Evolutionary conservation across 1,284 basidiomycete genomes (phyloP).

Genomic region (Irpex rosettiformis): DNA sequence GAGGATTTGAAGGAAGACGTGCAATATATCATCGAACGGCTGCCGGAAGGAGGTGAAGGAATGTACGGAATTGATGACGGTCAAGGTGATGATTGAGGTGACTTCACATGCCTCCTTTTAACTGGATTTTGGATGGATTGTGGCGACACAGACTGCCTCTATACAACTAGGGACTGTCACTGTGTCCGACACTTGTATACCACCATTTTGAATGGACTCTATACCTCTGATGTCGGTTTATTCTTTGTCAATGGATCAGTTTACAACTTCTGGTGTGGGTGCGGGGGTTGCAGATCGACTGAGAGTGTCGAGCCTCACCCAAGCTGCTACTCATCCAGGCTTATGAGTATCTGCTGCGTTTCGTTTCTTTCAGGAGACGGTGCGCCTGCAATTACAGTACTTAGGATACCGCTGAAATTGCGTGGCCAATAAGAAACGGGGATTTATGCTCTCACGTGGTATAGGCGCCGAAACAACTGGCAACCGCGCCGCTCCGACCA

Average conservation of each 20-base stretch:
- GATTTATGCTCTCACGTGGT: conserved; percentile 8
- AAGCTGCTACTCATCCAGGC: no score
- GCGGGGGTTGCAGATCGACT: neutral
- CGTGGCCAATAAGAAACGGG: neutral
- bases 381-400: no score
- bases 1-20: conserved; percentile 83
- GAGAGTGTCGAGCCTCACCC: neutral
- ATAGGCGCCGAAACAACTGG: neutral
- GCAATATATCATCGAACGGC: conserved; percentile 73
- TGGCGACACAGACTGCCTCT: no score
- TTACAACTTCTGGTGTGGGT: no score
- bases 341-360: no score
- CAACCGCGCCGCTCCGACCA: conserved; percentile 13
- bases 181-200: no score
- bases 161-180: no score
- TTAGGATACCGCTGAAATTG: neutral
- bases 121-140: no score
- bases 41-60: conserved; percentile 76
- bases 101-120: no score
- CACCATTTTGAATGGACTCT: no score
- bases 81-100: conserved; percentile 65
- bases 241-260: neutral
- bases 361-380: no score
- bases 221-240: no score
- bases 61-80: conserved; percentile 67